Conservation (phyloP, 768 basidiomycete genomes). For the Agaricus blazei region DNA sequence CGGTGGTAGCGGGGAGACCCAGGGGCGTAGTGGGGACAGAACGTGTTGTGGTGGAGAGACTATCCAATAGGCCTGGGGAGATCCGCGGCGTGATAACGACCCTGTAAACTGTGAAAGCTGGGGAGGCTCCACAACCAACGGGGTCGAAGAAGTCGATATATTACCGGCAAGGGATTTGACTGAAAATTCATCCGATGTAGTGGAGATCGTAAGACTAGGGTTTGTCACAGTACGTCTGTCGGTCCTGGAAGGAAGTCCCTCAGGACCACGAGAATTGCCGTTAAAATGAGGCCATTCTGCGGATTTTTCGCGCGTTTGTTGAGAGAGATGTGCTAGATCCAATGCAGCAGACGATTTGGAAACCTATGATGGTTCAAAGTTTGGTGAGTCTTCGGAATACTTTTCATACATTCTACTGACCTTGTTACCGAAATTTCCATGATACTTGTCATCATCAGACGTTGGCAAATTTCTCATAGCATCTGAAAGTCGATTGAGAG, state of each 20-base stretch:
- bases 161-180: constrained; percentile 37
- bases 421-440: constrained; percentile 57
- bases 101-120: constrained; percentile 55
- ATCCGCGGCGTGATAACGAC: constrained; percentile 66
- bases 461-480: constrained; percentile 86
- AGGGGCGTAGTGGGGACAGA: constrained; percentile 84
- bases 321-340: constrained; percentile 86
- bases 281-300: constrained; percentile 96
- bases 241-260: constrained; percentile 45
- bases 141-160: constrained; percentile 58
- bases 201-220: constrained; percentile 61
- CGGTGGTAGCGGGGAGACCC: constrained; percentile 42
- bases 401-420: constrained; percentile 29
- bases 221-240: constrained; percentile 75
- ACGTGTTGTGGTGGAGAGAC: constrained; percentile 55
- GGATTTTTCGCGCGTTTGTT: constrained; percentile 71
- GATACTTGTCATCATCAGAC: constrained; percentile 86
- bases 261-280: constrained; percentile 55
- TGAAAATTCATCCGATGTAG: constrained; percentile 46
- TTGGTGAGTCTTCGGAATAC: constrained; percentile 2
- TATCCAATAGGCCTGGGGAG: constrained; percentile 66
- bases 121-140: constrained; percentile 39
- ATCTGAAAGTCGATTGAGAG: constrained; percentile 39
- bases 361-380: constrained; percentile 38
- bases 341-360: constrained; percentile 89